Evolutionary conservation across 371 early-diverging fungal genomes (phyloP).

Genomic region (Zychaea mexicana): DNA sequence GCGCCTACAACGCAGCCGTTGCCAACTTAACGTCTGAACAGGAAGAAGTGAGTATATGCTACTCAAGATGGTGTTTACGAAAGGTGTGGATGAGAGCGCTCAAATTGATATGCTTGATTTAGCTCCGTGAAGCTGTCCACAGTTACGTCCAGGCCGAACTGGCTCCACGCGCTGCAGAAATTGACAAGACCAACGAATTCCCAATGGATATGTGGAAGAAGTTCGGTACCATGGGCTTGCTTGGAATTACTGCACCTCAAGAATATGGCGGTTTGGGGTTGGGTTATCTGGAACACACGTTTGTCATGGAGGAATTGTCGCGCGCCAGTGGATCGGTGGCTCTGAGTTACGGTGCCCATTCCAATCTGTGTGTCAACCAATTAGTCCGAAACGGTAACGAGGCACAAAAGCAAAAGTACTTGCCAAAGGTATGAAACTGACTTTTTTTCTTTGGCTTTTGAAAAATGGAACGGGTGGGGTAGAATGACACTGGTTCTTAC

Average conservation of each 20-base stretch:
- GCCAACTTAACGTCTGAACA: constrained; percentile 79
- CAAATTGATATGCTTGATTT: not conserved
- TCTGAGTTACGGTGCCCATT: constrained; percentile 95
- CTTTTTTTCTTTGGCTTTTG: not conserved
- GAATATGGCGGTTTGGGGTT: constrained; percentile 90
- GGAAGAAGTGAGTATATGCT: constrained; percentile 50
- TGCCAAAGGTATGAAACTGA: constrained; percentile 66
- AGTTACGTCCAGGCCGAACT: constrained; percentile 85
- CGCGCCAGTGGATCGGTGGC: constrained; percentile 93
- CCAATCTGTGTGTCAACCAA: constrained; percentile 97
- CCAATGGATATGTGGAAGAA: constrained; percentile 97
- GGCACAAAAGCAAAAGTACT: constrained; percentile 88
- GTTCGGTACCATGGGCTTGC: constrained; percentile 94
- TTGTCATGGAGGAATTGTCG: constrained; percentile 95
- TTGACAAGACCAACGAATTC: constrained; percentile 88
- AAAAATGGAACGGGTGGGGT: no score
- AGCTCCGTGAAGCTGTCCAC: constrained; percentile 75
- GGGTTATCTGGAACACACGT: constrained; percentile 91
- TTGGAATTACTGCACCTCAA: constrained; percentile 88
- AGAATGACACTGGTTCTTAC: no score
- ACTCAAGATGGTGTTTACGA: not conserved
- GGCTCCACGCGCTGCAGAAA: constrained; percentile 79
- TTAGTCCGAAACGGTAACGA: constrained; percentile 91
- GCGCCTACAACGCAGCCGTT: constrained; percentile 72
- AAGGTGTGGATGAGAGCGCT: no score